Percentiles rank a stretch among this genome's conserved stretches.
phyloP scores from a whole-genome alignment of 257 asterid species.

The Ballota nigra region DNA sequence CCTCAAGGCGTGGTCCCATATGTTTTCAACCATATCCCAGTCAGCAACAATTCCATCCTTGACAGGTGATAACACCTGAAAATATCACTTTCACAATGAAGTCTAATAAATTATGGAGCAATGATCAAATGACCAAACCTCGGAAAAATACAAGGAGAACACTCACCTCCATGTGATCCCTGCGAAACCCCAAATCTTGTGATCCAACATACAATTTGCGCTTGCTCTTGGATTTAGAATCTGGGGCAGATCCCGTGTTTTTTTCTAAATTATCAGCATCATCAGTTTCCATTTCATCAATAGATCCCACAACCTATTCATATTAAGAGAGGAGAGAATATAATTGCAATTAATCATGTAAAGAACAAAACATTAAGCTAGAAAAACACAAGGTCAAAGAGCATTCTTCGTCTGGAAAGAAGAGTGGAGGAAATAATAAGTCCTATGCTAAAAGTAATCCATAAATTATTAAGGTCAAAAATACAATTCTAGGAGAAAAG shows the following conservation, averaged over 20 bases:
- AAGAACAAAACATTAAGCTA: neutral
- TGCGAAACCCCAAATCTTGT: conserved; percentile 85
- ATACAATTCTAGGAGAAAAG: neutral
- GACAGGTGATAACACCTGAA: conserved; percentile 78
- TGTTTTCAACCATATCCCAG: conserved; percentile 94
- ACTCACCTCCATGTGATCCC: conserved; percentile 95
- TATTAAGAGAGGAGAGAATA: neutral
- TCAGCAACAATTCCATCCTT: conserved; percentile 87
- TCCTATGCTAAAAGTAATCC: neutral
- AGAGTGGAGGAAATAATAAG: neutral
- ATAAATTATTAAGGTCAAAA: neutral
- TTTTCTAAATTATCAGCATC: conserved; percentile 65
- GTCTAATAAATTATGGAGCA: conserved; percentile 22
- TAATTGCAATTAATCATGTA: neutral
- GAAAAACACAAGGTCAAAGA: neutral
- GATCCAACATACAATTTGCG: conserved; percentile 79
- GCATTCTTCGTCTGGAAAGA: neutral
- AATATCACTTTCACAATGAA: conserved; percentile 20
- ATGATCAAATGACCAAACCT: conserved; percentile 12
- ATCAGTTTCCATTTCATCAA: conserved; percentile 92
- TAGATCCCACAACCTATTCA: conserved; percentile 76
- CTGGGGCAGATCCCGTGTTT: conserved; percentile 63
- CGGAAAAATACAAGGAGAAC: conserved; percentile 5
- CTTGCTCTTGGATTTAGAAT: conserved; percentile 75
- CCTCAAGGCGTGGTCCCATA: conserved; percentile 98